phyloP scores from a whole-genome alignment of 1,284 basidiomycete species.

The Fomitopsis schrenkii region DNA sequence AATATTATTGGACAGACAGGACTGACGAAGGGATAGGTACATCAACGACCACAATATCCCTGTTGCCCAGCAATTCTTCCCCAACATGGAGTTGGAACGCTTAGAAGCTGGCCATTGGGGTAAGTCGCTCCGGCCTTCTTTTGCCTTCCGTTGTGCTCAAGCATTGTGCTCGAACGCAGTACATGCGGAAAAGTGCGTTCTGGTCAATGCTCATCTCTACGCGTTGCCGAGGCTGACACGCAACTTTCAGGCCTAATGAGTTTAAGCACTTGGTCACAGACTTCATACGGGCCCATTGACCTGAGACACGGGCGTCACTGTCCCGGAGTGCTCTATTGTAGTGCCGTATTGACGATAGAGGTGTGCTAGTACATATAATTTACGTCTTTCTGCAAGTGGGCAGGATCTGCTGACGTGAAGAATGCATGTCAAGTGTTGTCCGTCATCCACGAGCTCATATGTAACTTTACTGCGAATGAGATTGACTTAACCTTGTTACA shows the following conservation, averaged over 20 bases:
- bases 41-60: conserved; percentile 67
- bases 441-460: too few relatives aligned
- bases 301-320: too few relatives aligned
- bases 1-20: too few relatives aligned
- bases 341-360: too few relatives aligned
- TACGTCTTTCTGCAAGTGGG: too few relatives aligned
- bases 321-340: too few relatives aligned
- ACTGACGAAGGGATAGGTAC: conserved; percentile 39
- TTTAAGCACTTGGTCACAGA: conserved; percentile 39
- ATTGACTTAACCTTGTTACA: too few relatives aligned
- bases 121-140: conserved; percentile 28
- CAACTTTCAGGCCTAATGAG: conserved; percentile 37
- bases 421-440: too few relatives aligned
- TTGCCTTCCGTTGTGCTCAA: not conserved
- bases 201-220: not conserved
- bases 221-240: conserved; percentile 3
- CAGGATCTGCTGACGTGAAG: too few relatives aligned
- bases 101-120: conserved; percentile 71
- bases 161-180: conserved; percentile 31
- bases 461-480: too few relatives aligned
- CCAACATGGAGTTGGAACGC: conserved; percentile 48
- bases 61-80: conserved; percentile 63
- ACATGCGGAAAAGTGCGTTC: conserved; percentile 50
- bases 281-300: conserved; percentile 29
- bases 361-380: too few relatives aligned